Base-by-base conservation (phyloP, 768 basidiomycete species). In the Candolleomyces eurysporus region DNA sequence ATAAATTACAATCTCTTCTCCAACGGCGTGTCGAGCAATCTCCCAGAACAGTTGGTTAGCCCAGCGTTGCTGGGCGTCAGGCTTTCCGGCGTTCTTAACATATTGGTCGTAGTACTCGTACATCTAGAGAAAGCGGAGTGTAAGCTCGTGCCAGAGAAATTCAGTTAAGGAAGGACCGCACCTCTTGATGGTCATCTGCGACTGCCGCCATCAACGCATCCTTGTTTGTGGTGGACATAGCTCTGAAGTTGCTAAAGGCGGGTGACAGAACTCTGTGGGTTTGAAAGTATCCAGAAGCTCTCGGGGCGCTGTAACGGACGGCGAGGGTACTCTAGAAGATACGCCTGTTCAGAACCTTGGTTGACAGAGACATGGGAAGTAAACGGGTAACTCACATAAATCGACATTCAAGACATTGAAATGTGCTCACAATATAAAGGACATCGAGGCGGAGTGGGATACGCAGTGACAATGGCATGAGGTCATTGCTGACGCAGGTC, bases 1-100 rank as follows among this genome's bases (percentile, higher is more conserved):
- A 63, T 84, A 84, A 13, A 83, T 75, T 36, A 84, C 77, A 48
- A 83, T 76, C 68, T 84, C 82, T 66, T 84, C 82, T 19, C 77
- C 81, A 26, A 79, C 81, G 10, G 82, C 78, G 63, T 83, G 82
- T 0, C 80, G 71, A 0, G 81, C 82, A 36, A 83, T 72, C 67
- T 83, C 82, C 81, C 82, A 84, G 30, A 71, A 75, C 32, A 82
- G 75, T 64, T 82, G 82, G 58, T 72, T 72, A 0, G 77, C 74
- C 82, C 82, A 83, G 10, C 78, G 73, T 8, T 63, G 68, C 62
- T 80, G 76, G 5, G 72, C 75, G 22, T 76, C 78, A 42, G 70
- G 61, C 65, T 82, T 71, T 5, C 68, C 71, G 7, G 59, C 68
- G 61, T 67, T 66, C 60, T 64, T 70, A 51, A 71, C 66, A 65